phyloP scores from a whole-genome alignment of 2,329 filamentous ascomycete species.

The Sclerotinia borealis region DNA sequence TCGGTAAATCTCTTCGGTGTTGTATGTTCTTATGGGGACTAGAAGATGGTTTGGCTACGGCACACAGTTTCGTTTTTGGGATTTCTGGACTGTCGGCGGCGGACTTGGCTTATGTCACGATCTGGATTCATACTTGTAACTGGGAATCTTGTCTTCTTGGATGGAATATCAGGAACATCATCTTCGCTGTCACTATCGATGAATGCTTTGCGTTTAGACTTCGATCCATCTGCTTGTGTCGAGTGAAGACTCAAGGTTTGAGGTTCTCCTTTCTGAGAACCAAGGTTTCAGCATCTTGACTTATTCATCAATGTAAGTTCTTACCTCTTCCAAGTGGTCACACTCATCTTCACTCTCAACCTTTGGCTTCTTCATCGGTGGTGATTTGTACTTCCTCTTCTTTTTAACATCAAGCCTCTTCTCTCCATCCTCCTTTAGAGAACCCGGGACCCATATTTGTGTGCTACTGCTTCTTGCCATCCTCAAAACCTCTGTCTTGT shows the following conservation, averaged over 20 bases:
- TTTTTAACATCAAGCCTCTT: not conserved
- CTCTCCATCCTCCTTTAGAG: not conserved
- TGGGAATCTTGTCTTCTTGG: not conserved
- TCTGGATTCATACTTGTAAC: not conserved
- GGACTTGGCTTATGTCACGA: no score
- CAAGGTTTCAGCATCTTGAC: not conserved
- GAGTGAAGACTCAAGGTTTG: not conserved
- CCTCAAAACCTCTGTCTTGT: not conserved
- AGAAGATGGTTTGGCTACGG: not conserved
- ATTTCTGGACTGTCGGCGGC: not conserved
- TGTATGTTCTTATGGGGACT: not conserved
- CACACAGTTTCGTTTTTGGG: not conserved
- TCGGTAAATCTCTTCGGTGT: not conserved
- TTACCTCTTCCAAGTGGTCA: not conserved
- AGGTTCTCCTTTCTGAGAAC: not conserved
- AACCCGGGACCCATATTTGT: not conserved
- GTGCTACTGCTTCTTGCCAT: not conserved
- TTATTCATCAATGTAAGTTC: not conserved
- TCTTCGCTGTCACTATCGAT: no score
- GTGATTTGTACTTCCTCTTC: not conserved
- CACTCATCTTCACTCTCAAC: not conserved
- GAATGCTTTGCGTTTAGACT: not conserved
- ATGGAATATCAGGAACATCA: rapidly evolving
- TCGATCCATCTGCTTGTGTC: not conserved
- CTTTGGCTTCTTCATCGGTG: not conserved